Percentiles rank a stretch among this genome's conserved stretches.
Evolutionary conservation across 768 basidiomycete genomes (phyloP).

Genomic region (Multifurca ochricompacta): DNA sequence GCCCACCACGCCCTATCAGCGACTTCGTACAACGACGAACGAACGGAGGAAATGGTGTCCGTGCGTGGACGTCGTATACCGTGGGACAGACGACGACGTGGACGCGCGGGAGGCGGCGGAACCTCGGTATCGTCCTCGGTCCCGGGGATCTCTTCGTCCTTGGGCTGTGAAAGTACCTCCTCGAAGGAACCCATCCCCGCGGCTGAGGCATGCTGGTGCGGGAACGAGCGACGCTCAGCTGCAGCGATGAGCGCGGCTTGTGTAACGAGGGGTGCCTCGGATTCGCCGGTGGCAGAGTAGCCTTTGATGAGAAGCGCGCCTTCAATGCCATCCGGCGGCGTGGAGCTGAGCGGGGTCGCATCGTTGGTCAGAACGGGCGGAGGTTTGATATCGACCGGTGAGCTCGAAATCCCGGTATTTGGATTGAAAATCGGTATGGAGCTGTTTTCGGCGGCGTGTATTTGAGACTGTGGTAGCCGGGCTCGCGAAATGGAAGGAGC

Average conservation of each 20-base stretch:
- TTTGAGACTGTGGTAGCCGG: too few species aligned
- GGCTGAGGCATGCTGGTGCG: neutral
- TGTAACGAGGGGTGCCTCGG: conserved; percentile 22
- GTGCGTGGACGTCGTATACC: conserved; percentile 18
- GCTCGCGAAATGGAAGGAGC: too few species aligned
- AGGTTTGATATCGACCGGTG: neutral
- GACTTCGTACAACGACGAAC: conserved; percentile 38
- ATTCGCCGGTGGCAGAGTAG: conserved; percentile 20
- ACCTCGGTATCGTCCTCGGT: neutral
- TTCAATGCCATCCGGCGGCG: neutral
- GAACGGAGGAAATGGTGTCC: conserved; percentile 18
- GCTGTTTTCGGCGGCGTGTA: neutral
- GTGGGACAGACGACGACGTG: too few species aligned
- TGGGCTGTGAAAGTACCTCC: neutral
- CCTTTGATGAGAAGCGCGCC: conserved; percentile 12
- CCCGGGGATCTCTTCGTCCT: neutral
- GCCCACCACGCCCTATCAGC: conserved; percentile 35
- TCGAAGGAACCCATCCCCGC: neutral
- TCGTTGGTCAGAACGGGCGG: neutral
- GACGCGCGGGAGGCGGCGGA: conserved; percentile 13
- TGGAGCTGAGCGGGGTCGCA: conserved; percentile 1
- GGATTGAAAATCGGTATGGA: conserved; percentile 1
- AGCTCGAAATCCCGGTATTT: neutral
- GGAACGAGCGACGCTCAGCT: conserved; percentile 2
- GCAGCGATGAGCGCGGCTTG: neutral